Base-by-base conservation (phyloP, 2,329 filamentous ascomycete genomes). In the Paraphoma sp. region DNA sequence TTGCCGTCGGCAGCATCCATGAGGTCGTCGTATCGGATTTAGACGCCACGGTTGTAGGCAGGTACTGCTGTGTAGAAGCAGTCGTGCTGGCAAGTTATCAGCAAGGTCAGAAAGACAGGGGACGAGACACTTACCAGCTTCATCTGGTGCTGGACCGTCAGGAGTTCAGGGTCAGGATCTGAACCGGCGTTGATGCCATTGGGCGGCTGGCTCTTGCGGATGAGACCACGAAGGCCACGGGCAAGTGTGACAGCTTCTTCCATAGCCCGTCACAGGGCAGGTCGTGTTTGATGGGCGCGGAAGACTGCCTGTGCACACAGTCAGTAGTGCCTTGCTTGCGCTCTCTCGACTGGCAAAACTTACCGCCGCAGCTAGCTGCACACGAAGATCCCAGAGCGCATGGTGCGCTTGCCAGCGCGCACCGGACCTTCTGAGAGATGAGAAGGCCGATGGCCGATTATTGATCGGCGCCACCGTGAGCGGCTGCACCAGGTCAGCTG, bases 11-110 rank as follows among this genome's bases (percentile, higher is more conserved):
- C 57, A n/a, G 78, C 71, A 17, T 76, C 69, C 17, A 62, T 57
- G n/a, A 80, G 57, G 51, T 75, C 69, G 51, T 81, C 77, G 60
- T 79, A 80, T 48, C 68, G 69, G 44, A 78, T 57, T 45, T 68
- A 59, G 36, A 75, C 59, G 42, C 68, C 69, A 31, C 58, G 56
- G 46, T 42, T 53, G 49, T 70, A 66, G 30, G 68, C 45, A 14
- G 68, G 67, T 9, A 69, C 61, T 3, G 57, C 57, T 11, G 46
- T 54, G 42, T 56, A 40, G 65, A 74, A 75, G 58, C 61, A 59
- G 17, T 52, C 53, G 44, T 72, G 72, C 72, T 75, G 41, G 23
- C 48, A 8, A 18, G 28, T 16, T 3, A 59, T 74, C 38, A 74
- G 68, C 45, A 46, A 52, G 31, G 50, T 23, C 33, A 33, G 18